These are phyloP conservation scores for Pichia cephalocereana DNA, from an alignment of 805 yeast genomes.

Conservation along the genomic window DNA sequence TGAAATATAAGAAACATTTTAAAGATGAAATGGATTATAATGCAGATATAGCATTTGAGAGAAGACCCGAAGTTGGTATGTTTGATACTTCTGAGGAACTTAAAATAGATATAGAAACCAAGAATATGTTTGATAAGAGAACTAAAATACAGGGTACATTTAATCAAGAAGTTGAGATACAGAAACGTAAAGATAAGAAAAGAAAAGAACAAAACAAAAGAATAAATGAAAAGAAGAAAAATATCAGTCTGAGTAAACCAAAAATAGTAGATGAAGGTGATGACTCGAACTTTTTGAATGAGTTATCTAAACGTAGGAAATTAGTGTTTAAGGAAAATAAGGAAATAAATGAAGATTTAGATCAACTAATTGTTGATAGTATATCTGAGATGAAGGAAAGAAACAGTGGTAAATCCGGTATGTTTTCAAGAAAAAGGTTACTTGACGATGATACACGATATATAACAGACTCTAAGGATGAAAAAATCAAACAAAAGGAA, in stretches of 20 bases:
- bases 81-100: slow-evolving; percentile 61
- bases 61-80: slow-evolving; percentile 54
- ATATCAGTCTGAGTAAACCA: not conserved
- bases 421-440: slow-evolving; percentile 5
- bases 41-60: slow-evolving; percentile 75
- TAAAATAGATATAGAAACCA: slow-evolving; percentile 15
- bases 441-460: not conserved
- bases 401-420: slow-evolving; percentile 6
- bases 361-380: slow-evolving; percentile 4
- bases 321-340: slow-evolving; percentile 1
- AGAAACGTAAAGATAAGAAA: slow-evolving; percentile 14
- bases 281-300: not conserved
- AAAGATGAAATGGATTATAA: slow-evolving; percentile 69
- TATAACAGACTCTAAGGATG: too few species aligned
- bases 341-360: not conserved
- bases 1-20: slow-evolving; percentile 44
- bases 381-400: slow-evolving; percentile 1
- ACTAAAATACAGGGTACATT: slow-evolving; percentile 39
- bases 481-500: not conserved
- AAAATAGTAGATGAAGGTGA: not conserved
- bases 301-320: slow-evolving; percentile 7
- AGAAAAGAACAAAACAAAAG: slow-evolving; percentile 7
- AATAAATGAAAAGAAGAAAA: not conserved
- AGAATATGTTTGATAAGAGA: slow-evolving; percentile 32
- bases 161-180: slow-evolving; percentile 28